phyloP scores from a whole-genome alignment of 257 asterid genomes.

The Cinchona pubescens region DNA sequence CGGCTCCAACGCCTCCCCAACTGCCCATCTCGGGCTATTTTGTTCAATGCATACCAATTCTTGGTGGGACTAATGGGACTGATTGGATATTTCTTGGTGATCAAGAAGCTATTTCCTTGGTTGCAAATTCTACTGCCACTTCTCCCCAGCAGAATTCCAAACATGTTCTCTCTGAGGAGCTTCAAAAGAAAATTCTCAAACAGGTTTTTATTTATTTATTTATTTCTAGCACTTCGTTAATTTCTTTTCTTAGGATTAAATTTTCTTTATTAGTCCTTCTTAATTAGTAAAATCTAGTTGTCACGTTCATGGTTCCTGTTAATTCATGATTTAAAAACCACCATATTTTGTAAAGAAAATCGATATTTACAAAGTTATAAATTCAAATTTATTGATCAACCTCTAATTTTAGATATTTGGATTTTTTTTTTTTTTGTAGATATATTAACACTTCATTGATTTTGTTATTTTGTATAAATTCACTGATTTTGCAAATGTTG shows the following conservation, averaged over 20 bases:
- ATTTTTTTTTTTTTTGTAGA: too few species aligned
- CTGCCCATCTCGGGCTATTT: slow-evolving; percentile 62
- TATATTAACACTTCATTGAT: too few species aligned
- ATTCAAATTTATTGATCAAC: too few species aligned
- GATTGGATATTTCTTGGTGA: slow-evolving; percentile 47
- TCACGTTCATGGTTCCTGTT: too few species aligned
- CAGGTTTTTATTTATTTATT: slow-evolving; percentile 43
- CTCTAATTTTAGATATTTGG: too few species aligned
- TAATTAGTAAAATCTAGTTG: too few species aligned
- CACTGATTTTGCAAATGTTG: too few species aligned
- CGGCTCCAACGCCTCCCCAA: slow-evolving; percentile 25
- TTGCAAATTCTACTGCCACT: slow-evolving; percentile 20
- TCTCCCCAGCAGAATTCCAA: slow-evolving; percentile 28
- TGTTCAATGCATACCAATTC: slow-evolving; percentile 59
- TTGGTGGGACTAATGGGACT: slow-evolving; percentile 39
- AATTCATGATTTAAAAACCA: background rate
- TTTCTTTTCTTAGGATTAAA: background rate
- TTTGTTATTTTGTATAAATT: too few species aligned
- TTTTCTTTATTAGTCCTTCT: background rate
- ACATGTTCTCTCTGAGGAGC: slow-evolving; percentile 61
- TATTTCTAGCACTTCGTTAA: background rate
- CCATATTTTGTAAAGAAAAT: too few species aligned
- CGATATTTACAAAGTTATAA: too few species aligned
- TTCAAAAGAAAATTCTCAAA: slow-evolving; percentile 70
- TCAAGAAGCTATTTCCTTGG: slow-evolving; percentile 43